Percentiles rank a stretch among this genome's conserved stretches.
Evolutionary conservation across 2,329 filamentous ascomycete species (phyloP).

Genomic region (Pyrenophora teres): DNA sequence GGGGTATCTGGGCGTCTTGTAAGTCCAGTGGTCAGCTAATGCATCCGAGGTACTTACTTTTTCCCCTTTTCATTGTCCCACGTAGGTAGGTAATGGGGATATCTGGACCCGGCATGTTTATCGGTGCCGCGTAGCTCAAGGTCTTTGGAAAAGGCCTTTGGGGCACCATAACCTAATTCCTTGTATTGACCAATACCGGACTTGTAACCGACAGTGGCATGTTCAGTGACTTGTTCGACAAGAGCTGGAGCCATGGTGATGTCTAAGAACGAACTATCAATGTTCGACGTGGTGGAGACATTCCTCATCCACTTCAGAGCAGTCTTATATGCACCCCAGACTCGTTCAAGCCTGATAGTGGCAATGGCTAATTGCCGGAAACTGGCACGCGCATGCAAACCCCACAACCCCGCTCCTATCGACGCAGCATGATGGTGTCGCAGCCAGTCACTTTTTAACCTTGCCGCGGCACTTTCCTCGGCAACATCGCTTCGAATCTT

Average conservation of each 20-base stretch:
- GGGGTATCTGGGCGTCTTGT: constrained; percentile 55
- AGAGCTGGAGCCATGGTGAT: constrained; percentile 51
- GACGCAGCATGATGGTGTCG: neutral
- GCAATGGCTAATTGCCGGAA: too few relatives aligned
- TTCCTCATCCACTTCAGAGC: neutral
- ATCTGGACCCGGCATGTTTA: constrained; percentile 62
- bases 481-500: neutral
- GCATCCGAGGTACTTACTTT: neutral
- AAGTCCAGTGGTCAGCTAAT: neutral
- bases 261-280: neutral
- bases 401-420: neutral
- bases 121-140: constrained; percentile 59
- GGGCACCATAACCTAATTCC: constrained; percentile 52
- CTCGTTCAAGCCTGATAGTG: too few relatives aligned
- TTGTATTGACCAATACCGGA: constrained; percentile 46
- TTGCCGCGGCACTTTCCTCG: constrained; percentile 7
- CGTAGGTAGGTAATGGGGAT: constrained; percentile 73
- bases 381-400: neutral
- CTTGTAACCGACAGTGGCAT: constrained; percentile 33
- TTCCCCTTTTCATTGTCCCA: constrained; percentile 64
- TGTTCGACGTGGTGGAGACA: neutral
- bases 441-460: constrained; percentile 7
- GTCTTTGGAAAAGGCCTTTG: constrained; percentile 54
- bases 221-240: constrained; percentile 43
- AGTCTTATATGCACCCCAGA: neutral